These are phyloP conservation scores for Geranium incanum DNA, from an alignment of 441 rosid species.

Conservation along the genomic window DNA sequence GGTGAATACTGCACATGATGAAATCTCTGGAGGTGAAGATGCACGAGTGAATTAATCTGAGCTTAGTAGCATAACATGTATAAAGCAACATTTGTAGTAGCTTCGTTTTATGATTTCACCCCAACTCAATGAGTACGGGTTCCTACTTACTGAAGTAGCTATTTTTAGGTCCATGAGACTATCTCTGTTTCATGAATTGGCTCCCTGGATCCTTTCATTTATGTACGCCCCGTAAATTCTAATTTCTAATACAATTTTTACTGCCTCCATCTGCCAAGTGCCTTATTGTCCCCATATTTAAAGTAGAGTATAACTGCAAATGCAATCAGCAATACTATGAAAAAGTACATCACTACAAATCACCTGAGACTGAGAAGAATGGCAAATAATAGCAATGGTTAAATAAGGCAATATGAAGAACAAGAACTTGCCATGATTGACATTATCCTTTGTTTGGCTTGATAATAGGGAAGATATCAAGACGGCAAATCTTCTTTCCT, in stretches of 20 bases:
- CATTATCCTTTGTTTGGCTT: constrained; percentile 90
- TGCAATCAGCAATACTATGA: neutral
- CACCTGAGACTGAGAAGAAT: neutral
- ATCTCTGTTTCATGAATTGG: neutral
- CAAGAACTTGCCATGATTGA: constrained; percentile 54
- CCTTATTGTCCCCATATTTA: neutral
- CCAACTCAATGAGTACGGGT: neutral
- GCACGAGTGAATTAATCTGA: neutral
- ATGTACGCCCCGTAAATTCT: too few species aligned
- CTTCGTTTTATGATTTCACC: neutral
- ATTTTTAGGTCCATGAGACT: neutral
- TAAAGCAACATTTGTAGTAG: neutral
- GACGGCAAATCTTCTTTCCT: constrained; percentile 93
- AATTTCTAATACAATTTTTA: too few species aligned
- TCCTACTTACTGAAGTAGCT: neutral
- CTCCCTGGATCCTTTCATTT: neutral
- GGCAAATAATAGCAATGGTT: neutral
- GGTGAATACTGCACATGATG: neutral
- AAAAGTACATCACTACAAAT: neutral
- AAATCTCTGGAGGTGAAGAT: neutral
- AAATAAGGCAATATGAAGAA: constrained; percentile 5
- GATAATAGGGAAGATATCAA: constrained; percentile 75
- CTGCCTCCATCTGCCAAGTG: neutral
- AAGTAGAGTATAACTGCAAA: neutral
- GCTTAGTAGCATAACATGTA: neutral